Base-by-base conservation (phyloP, 345 rosid species). In the Populus tremula region DNA sequence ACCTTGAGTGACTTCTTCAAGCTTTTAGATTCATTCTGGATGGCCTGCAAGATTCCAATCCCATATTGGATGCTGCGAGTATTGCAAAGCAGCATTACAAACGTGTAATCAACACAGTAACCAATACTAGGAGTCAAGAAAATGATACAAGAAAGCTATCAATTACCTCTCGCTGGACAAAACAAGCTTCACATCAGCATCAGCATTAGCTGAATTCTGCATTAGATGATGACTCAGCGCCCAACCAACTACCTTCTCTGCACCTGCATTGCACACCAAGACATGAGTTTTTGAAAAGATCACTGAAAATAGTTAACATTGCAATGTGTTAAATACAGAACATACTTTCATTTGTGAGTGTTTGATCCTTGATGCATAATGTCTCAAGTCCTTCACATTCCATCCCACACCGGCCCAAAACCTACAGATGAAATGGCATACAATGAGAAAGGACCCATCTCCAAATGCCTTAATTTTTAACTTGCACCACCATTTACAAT, bases 1-100 rank as follows among this genome's bases (percentile, higher is more conserved):
- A 91, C 97, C 98, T 94, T 88, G 68, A 90, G 93, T 11, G 91
- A 91, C 89, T 88, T 94, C 87, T 92, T 94, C 87, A 87, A 86
- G 88, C 90, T 88, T 81, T 87, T 89, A 33, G 96, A 86, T 74
- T 88, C 97, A 79, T 91, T 91, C 81, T 87, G 93, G 73, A 85
- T 79, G 54, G 89, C 90, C 75, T 88, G 91, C 79, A 93, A 83
- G 85, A 90, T 80, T 78, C 81, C 89, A 68, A 91, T 87, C 59
- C 97, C 97, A 85, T 83, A 85, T 75, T 87, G 81, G 70, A 93
- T 86, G 89, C 98, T 94, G 93, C 86, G 82, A 86, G 79, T 83
- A 82, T 80, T 25, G 45, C 69, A 79, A 71, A 73, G 79, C 77
- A 65, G 80, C 54, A 80, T 80, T 73, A 81, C 36, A 73, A 80